phyloP scores from a whole-genome alignment of 2,329 filamentous ascomycete species.

The Fusarium cicatricum region DNA sequence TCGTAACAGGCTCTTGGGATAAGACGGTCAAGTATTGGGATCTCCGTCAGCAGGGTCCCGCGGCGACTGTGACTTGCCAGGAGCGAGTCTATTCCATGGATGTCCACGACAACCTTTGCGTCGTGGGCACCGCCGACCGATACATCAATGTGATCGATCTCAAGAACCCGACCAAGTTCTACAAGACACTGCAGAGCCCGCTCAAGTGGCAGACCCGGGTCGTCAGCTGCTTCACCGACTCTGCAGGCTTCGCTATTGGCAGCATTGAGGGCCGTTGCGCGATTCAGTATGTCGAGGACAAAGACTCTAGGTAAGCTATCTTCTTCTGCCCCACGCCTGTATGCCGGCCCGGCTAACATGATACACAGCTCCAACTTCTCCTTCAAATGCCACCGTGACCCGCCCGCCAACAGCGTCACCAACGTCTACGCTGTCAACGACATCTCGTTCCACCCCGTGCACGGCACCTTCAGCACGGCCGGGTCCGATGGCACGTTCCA shows the following conservation, averaged over 20 bases:
- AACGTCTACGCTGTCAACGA: constrained; percentile 96
- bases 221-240: constrained; percentile 93
- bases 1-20: constrained; percentile 93
- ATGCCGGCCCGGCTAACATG: constrained; percentile 12
- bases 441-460: constrained; percentile 95
- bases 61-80: constrained; percentile 71
- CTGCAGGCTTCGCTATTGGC: constrained; percentile 90
- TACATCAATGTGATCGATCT: constrained; percentile 97
- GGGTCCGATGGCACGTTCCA: constrained; percentile 96
- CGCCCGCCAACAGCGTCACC: constrained; percentile 75
- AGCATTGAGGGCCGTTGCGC: constrained; percentile 97
- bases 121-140: constrained; percentile 91
- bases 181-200: constrained; percentile 95
- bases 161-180: constrained; percentile 86
- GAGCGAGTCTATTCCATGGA: constrained; percentile 93
- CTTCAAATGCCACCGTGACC: constrained; percentile 97
- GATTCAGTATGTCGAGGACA: constrained; percentile 98
- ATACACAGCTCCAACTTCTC: constrained; percentile 85
- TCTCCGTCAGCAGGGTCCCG: constrained; percentile 70
- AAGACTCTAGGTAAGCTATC: constrained; percentile 73
- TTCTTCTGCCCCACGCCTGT: background rate
- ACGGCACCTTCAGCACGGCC: constrained; percentile 98
- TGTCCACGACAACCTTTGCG: constrained; percentile 84
- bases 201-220: constrained; percentile 98
- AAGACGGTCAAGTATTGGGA: constrained; percentile 94